Evolutionary conservation across 2,329 filamentous ascomycete species (phyloP), one percentile per base, ranked within the genome.

Genomic region (Mycosphaerella sp.): DNA sequence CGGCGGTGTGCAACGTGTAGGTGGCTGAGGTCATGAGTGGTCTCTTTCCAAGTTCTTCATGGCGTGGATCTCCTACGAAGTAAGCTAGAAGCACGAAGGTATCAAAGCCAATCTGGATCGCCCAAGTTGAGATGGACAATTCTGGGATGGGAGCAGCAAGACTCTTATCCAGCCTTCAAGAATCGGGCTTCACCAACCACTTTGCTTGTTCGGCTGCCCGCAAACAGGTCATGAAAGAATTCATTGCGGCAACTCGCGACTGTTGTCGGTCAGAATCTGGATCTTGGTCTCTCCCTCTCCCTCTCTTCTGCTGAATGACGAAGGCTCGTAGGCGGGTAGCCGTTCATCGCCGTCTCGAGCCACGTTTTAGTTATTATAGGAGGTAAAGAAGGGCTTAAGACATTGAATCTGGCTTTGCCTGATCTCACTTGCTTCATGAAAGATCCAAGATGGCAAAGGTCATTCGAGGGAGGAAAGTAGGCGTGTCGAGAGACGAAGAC

Each of bases 11-110:
- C 44, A 47, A 47, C 50, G 50, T 53, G 50, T 14, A 32, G 43
- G 43, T 53, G 49, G 49, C 49, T 53, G 50, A 53, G 36, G 43
- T 53, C 43, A 53, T 53, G 50, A 46, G 43, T 46, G 50, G 36
- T 29, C 41, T 44, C 41, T 45, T 39, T 44, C 42, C 45, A 17
- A 21, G 29, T n/a, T 42, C 8, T 23, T 31, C 11, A 32, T 46
- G 41, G 26, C 50, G 50, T 34, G 45, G 10, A 42, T 36, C 49
- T 41, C 40, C 12, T 36, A n/a, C 34, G 6, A 4, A 10, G 12
- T 4, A 36, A 39, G n/a, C 31, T 45, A 17, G 14, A 17, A 17
- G 14, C 36, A 55, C 48, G 51, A 47, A 41, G 11, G 43, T 26
- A 23, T 44, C 41, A 21, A 26, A 23, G 41, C 21, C 17, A 44